phyloP scores from a whole-genome alignment of 2,329 filamentous ascomycete genomes.

The Diplodia corticola region DNA sequence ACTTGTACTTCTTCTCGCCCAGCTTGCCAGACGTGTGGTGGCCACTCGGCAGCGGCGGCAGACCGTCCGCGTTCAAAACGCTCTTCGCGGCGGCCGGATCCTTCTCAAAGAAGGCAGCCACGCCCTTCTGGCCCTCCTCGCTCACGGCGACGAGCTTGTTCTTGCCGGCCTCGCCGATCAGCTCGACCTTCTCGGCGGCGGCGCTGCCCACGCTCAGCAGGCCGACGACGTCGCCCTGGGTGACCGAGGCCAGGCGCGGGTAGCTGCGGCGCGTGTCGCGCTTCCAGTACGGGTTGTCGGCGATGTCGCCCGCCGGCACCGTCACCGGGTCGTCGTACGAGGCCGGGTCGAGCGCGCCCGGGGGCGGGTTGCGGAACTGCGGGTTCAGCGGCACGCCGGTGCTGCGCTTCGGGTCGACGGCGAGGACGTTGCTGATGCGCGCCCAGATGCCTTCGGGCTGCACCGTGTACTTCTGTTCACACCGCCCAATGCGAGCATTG shows the following conservation, averaged over 20 bases:
- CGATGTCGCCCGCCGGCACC: constrained; percentile 79
- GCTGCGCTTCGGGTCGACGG: constrained; percentile 84
- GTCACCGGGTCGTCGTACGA: constrained; percentile 82
- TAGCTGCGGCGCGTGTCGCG: constrained; percentile 83
- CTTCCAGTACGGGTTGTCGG: constrained; percentile 95
- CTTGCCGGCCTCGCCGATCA: constrained; percentile 70
- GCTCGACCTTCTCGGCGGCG: constrained; percentile 74
- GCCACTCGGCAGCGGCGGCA: constrained; percentile 86
- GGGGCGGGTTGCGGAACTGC: constrained; percentile 84
- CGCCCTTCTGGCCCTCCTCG: constrained; percentile 68
- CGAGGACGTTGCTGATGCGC: constrained; percentile 71
- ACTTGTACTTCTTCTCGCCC: constrained; percentile 70
- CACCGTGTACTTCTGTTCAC: constrained; percentile 84
- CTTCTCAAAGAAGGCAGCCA: constrained; percentile 73
- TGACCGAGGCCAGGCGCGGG: constrained; percentile 75
- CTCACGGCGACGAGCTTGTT: constrained; percentile 75
- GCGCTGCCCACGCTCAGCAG: constrained; percentile 84
- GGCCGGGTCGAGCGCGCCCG: constrained; percentile 68
- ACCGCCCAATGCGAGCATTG: not conserved
- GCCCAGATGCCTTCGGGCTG: constrained; percentile 91
- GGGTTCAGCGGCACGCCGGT: constrained; percentile 91
- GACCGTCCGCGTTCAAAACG: constrained; percentile 71
- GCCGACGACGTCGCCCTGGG: constrained; percentile 80
- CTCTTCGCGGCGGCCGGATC: constrained; percentile 55
- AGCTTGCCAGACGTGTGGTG: constrained; percentile 53